phyloP scores from a whole-genome alignment of 2,329 filamentous ascomycete genomes.

The Pseudopyrenochaeta lycopersici region DNA sequence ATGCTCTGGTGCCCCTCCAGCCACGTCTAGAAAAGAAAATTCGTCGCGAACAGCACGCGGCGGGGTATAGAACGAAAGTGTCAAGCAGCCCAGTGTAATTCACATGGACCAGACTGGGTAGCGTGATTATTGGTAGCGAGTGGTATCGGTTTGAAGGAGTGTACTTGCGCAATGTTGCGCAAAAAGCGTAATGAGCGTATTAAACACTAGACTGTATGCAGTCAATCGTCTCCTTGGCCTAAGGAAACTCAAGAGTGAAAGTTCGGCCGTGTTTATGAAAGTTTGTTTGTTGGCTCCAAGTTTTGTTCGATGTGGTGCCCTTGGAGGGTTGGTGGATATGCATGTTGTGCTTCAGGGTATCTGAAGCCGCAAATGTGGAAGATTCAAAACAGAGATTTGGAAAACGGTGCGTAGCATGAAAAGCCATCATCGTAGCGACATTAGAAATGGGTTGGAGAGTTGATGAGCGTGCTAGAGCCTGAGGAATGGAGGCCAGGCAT shows the following conservation, averaged over 20 bases:
- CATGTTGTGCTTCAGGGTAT: not conserved
- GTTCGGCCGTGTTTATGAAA: slow-evolving; percentile 15
- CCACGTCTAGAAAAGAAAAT: slow-evolving; percentile 8
- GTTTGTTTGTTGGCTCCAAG: not conserved
- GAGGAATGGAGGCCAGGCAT: slow-evolving; percentile 30
- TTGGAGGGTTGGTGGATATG: not conserved
- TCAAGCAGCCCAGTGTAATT: slow-evolving; percentile 16
- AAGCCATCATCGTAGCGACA: slow-evolving; percentile 45
- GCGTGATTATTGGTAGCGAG: slow-evolving; percentile 10
- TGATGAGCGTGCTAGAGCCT: slow-evolving; percentile 42
- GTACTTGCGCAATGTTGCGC: slow-evolving; percentile 17
- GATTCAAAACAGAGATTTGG: slow-evolving; percentile 35
- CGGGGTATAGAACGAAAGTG: slow-evolving; percentile 36
- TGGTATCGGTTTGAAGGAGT: slow-evolving; percentile 19
- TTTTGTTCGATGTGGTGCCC: not conserved
- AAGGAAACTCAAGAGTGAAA: slow-evolving; percentile 9
- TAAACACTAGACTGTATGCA: slow-evolving; percentile 31
- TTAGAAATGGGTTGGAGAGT: slow-evolving; percentile 37
- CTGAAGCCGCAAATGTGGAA: not conserved
- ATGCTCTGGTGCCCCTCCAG: slow-evolving; percentile 1
- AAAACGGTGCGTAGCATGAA: slow-evolving; percentile 34
- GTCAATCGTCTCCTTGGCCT: slow-evolving; percentile 13
- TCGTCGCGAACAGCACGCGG: slow-evolving; percentile 15
- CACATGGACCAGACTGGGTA: slow-evolving; percentile 5
- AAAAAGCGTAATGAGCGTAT: slow-evolving; percentile 31